Conservation (phyloP, 208 protist species). For the Trypanosoma boissoni region DNA sequence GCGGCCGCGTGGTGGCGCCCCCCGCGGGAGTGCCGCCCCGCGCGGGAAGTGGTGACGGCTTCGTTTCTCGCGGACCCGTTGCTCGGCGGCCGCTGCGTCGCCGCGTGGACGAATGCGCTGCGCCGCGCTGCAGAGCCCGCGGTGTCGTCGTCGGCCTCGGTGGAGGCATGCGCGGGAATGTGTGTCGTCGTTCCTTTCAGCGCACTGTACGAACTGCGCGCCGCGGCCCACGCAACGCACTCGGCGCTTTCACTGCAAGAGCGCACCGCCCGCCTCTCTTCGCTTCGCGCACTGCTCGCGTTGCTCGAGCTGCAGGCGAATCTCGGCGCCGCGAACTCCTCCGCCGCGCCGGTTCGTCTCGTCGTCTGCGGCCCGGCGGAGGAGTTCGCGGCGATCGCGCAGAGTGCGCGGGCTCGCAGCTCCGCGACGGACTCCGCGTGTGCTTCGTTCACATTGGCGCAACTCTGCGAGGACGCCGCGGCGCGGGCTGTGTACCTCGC, state of each 20-base stretch:
- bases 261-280: slow-evolving; percentile 47
- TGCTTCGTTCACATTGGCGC: slow-evolving; percentile 31
- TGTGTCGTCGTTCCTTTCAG: slow-evolving; percentile 55
- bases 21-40: too few relatives aligned
- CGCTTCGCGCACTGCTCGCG: slow-evolving; percentile 53
- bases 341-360: slow-evolving; percentile 21
- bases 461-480: slow-evolving; percentile 36
- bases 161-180: background rate
- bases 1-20: background rate
- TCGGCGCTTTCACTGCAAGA: slow-evolving; percentile 50
- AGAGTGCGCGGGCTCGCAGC: slow-evolving; percentile 28
- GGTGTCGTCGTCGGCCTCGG: background rate
- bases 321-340: slow-evolving; percentile 1
- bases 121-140: slow-evolving; percentile 8
- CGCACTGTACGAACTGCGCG: slow-evolving; percentile 48
- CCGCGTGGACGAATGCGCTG: slow-evolving; percentile 40
- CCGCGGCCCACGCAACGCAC: slow-evolving; percentile 35
- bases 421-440: slow-evolving; percentile 16
- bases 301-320: slow-evolving; percentile 48
- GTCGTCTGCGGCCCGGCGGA: slow-evolving; percentile 30
- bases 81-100: slow-evolving; percentile 42
- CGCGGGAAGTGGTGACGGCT: slow-evolving; percentile 6
- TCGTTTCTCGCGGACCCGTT: slow-evolving; percentile 62
- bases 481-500: slow-evolving; percentile 48
- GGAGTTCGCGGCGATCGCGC: slow-evolving; percentile 67